Evolutionary conservation across 352 stramenopile genomes (phyloP).

Genomic region (Phytopythium mirpurense): DNA sequence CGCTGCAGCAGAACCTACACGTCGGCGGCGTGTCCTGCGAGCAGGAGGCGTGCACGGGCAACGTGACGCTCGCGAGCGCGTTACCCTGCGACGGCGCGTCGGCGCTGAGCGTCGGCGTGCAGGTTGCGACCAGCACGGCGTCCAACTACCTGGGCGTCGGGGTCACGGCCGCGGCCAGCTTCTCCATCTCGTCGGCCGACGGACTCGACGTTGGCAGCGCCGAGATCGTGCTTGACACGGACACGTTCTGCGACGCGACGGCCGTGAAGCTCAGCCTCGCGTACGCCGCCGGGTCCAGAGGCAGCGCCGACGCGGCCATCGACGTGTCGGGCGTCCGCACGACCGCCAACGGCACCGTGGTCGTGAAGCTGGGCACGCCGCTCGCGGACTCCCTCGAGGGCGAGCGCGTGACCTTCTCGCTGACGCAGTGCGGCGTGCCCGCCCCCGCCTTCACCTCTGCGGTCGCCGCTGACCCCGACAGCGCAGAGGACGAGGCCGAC

Average conservation of each 20-base stretch:
- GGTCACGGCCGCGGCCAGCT: slow-evolving; percentile 27
- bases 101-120: slow-evolving; percentile 43
- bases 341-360: slow-evolving; percentile 34
- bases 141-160: slow-evolving; percentile 47
- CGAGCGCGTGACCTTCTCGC: slow-evolving; percentile 30
- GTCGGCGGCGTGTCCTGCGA: slow-evolving; percentile 38
- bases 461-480: slow-evolving; percentile 3
- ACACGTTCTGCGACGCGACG: slow-evolving; percentile 31
- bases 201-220: slow-evolving; percentile 28
- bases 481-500: slow-evolving; percentile 11
- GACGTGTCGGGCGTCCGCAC: slow-evolving; percentile 30
- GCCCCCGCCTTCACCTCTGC: slow-evolving; percentile 15
- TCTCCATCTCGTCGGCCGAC: slow-evolving; percentile 30
- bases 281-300: slow-evolving; percentile 8
- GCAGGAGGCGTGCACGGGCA: slow-evolving; percentile 41
- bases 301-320: slow-evolving; percentile 12
- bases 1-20: slow-evolving; percentile 24
- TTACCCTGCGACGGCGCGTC: slow-evolving; percentile 43
- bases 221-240: slow-evolving; percentile 29
- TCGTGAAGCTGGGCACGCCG: slow-evolving; percentile 30
- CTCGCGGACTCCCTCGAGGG: slow-evolving; percentile 23
- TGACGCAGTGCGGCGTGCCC: slow-evolving; percentile 43
- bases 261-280: slow-evolving; percentile 32
- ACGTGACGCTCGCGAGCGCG: slow-evolving; percentile 29
- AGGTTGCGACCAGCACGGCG: slow-evolving; percentile 36